Base-by-base conservation (phyloP, 2,329 filamentous ascomycete genomes). In the Stachybotrys echinatus region DNA sequence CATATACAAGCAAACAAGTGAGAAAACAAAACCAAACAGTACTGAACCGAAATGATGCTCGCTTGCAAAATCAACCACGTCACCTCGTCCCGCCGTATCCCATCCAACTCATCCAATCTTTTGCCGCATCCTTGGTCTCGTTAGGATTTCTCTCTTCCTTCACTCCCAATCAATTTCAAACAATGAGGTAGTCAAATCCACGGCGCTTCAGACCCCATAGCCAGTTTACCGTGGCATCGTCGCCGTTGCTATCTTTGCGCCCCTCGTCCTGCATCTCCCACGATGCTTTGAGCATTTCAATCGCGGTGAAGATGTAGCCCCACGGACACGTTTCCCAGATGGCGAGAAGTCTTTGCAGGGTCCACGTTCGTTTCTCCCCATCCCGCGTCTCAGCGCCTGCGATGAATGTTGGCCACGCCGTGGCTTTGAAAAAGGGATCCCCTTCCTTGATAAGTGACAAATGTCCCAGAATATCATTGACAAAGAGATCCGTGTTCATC, bases 391-490 rank as follows among this genome's bases (percentile, higher is more conserved):
- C 79, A 0, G 79, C 79, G 2, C 80, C 80, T 3, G 76, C 77
- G 23, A 83, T 72, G 54, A 83, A 82, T 1, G 78, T 69, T 2
- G 80, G 78, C 79, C 79, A 83, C n/a, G 75, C 75, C 3, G 78
- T 80, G 7, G 76, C 80, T 59, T 81, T 83, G 67, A 80, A 83
- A 40, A 81, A 70, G 6, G 73, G 71, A 56, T 80, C 76, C 3
- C 68, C 61, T 19, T 72, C 69, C 23, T 67, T 68, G 34, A 83
- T 71, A 48, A 69, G 65, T 6, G 72, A 73, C 21, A 83, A 66
- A 51, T 81, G 74, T n/a, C 64, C 56, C 2, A 81, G 64, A 37
- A 80, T 76, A 31, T 79, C 76, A 21, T 68, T 59, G 4, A 77
- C 73, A 2, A 83, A 69, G 8, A 74, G 58, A 43, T 71, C 60